phyloP scores from a whole-genome alignment of 139 green algal genomes.

The Coelastrella sp. region DNA sequence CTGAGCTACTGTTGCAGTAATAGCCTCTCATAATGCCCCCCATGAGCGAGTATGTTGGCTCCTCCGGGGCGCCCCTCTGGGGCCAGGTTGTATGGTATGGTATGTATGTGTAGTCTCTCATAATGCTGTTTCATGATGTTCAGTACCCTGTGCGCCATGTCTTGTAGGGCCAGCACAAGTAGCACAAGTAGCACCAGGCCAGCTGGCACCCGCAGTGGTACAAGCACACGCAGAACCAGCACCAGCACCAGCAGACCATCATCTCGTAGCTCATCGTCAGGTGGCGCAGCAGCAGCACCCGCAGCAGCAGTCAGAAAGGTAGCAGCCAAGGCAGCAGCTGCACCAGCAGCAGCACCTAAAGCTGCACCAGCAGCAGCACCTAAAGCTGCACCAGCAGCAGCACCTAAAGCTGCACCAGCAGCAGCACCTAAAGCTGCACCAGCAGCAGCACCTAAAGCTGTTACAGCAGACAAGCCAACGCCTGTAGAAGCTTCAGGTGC shows the following conservation, averaged over 20 bases:
- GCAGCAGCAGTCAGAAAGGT: constrained; percentile 3
- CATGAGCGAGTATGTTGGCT: too few species aligned
- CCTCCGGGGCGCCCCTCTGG: too few species aligned
- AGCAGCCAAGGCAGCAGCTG: constrained; percentile 21
- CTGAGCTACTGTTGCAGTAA: too few species aligned
- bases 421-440: not conserved
- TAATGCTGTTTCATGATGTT: not conserved
- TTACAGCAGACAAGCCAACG: not conserved
- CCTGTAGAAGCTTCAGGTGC: not conserved
- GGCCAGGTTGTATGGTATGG: too few species aligned
- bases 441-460: not conserved
- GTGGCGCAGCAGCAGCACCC: not conserved
- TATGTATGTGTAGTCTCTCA: too few species aligned
- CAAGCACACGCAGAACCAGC: not conserved
- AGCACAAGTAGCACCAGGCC: not conserved
- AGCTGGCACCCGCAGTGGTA: not conserved
- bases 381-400: not conserved
- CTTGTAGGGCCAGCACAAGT: constrained; percentile 8
- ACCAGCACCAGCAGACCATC: not conserved
- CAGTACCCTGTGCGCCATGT: not conserved
- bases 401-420: constrained; percentile 30
- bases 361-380: constrained; percentile 28
- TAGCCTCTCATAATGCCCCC: too few species aligned
- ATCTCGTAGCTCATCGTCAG: not conserved
- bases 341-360: too few species aligned